A percentile compares a stretch with the other conserved stretches of the same genome.
These are phyloP conservation scores for Senna tora DNA, from an alignment of 306 rosid species.

Conservation along the genomic window DNA sequence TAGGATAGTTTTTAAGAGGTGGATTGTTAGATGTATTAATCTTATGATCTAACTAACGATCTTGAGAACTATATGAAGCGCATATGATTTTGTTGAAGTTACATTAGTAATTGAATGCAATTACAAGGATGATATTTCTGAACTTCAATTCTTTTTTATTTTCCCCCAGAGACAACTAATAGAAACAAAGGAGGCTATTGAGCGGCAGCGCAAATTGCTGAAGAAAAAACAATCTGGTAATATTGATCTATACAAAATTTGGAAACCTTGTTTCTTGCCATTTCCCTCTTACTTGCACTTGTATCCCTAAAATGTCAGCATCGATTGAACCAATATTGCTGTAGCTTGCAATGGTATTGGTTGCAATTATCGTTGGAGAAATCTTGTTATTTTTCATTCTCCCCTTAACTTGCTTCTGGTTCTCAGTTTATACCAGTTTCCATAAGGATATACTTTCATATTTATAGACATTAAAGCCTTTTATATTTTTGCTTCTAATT, in stretches of 20 bases:
- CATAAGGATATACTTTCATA: conserved; percentile 12
- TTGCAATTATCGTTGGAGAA: not conserved
- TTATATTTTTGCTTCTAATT: conserved; percentile 1
- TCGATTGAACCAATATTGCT: not conserved
- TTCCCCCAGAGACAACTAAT: conserved; percentile 70
- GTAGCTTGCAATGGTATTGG: no score
- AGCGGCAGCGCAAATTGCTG: conserved; percentile 87
- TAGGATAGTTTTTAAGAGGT: no score
- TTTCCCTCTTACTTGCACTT: conserved; percentile 33
- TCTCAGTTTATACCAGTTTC: conserved; percentile 26
- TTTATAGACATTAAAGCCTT: not conserved
- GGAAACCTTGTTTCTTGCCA: not conserved
- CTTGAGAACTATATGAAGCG: not conserved
- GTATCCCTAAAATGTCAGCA: conserved; percentile 14
- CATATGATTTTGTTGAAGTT: conserved; percentile 17
- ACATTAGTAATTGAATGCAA: not conserved
- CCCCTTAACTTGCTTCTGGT: not conserved
- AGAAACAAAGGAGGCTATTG: conserved; percentile 90
- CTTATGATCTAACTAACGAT: not conserved
- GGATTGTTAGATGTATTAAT: no score
- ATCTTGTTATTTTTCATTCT: not conserved
- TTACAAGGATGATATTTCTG: not conserved
- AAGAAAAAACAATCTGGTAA: conserved; percentile 90
- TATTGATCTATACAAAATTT: not conserved
- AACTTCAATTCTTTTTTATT: conserved; percentile 18